These are phyloP conservation scores for Oemleria cerasiformis DNA, from an alignment of 306 rosid species.

Conservation along the genomic window DNA sequence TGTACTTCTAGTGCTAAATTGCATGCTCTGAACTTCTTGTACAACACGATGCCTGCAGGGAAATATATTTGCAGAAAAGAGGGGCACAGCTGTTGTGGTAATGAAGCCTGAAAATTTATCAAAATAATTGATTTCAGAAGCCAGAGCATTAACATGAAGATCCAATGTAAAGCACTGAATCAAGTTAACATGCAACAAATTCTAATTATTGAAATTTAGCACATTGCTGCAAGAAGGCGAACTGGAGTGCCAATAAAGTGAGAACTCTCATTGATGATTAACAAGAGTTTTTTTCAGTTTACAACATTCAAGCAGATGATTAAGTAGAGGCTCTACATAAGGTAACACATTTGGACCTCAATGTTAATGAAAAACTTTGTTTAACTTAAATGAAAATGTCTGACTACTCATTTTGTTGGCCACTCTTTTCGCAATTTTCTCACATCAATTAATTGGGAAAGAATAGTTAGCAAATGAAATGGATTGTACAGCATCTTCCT, in stretches of 20 bases:
- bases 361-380: background rate
- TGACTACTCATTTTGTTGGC: background rate
- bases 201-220: background rate
- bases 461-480: too few species aligned
- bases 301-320: background rate
- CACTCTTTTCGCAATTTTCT: background rate
- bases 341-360: background rate
- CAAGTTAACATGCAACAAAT: background rate
- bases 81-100: slow-evolving; percentile 24
- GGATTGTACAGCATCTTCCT: background rate
- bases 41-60: slow-evolving; percentile 18
- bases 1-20: slow-evolving; percentile 35
- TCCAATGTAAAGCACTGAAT: background rate
- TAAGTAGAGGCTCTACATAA: background rate
- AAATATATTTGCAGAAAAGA: slow-evolving; percentile 25
- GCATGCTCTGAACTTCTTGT: slow-evolving; percentile 20
- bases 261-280: background rate
- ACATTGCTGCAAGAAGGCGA: background rate
- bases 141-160: slow-evolving; percentile 11
- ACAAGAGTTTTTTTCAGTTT: background rate
- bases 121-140: slow-evolving; percentile 10
- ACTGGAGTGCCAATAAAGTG: background rate
- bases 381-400: background rate
- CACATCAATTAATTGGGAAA: background rate
- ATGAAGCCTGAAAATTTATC: slow-evolving; percentile 33